Evolutionary conservation across 2,329 filamentous ascomycete species (phyloP), one percentile per base, ranked within the genome.

Genomic region (Aspergillus transmontanensis): DNA sequence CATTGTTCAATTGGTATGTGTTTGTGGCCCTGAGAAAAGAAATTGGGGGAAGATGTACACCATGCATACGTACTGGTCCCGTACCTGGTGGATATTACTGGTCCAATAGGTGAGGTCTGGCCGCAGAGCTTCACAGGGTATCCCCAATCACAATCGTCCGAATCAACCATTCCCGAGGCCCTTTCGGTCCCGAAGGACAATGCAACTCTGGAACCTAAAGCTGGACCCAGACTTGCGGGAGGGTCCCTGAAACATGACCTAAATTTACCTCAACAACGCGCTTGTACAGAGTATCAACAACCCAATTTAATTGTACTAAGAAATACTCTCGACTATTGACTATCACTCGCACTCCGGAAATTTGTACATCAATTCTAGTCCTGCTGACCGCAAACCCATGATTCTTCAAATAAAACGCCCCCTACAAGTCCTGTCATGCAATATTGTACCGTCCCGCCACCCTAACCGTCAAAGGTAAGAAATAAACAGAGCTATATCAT

Each of bases 181-280:
- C 51, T 43, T 55, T 60, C 57, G 60, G 50, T 51, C 56, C 59
- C 36, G 26, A 57, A 43, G 28, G 57, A 50, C 39, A 45, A 9
- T 46, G 57, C 50, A 34, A 53, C 19, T 32, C 11, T 21, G 51
- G 51, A 36, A 54, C 51, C 30, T 21, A 54, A 54, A 21, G 19
- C 51, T 54, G 30, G 30, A 57, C 21, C 60, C 63, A 65, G 28
- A 60, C 60, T 62, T 60, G 53, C 45, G 54, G 21, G 45, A 45
- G 51, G 60, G 51, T 46, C 46, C 67, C 69, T 74, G 71, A 71
- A 70, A 72, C 69, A 70, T 70, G 39, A 57, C 56, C 43, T 46
- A 46, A 46, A 46, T 46, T 46, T 41, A 41, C 39, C 39, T 41
- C 19, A 19, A 41, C 39, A 41, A n/a, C 10, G 39, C 19, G 9